phyloP scores from a whole-genome alignment of 2,329 filamentous ascomycete species.

The Rachicladosporium sp. region DNA sequence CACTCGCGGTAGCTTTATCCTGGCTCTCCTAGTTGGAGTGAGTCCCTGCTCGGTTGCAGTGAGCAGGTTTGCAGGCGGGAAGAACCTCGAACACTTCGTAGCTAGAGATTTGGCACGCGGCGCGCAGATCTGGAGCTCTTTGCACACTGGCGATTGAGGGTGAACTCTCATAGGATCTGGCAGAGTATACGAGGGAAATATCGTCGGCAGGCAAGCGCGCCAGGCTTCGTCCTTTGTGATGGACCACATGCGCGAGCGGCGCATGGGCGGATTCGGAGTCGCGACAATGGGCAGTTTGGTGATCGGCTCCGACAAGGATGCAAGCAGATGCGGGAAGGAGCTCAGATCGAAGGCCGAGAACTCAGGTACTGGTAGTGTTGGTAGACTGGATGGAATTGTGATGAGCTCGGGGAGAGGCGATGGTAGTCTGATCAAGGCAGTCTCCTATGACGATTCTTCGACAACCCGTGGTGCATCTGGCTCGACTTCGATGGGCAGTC shows the following conservation, averaged over 20 bases:
- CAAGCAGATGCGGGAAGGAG: slow-evolving; percentile 10
- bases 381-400: slow-evolving; percentile 10
- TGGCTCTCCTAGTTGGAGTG: slow-evolving; percentile 7
- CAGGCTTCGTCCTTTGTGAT: slow-evolving; percentile 12
- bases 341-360: slow-evolving; percentile 11
- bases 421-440: too few species aligned
- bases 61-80: slow-evolving; percentile 10
- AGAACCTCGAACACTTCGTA: slow-evolving; percentile 20
- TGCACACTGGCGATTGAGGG: slow-evolving; percentile 1
- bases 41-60: neutral
- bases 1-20: slow-evolving; percentile 12
- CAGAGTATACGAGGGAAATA: slow-evolving; percentile 18
- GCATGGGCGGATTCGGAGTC: slow-evolving; percentile 10
- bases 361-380: slow-evolving; percentile 15
- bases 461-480: too few species aligned
- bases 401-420: neutral
- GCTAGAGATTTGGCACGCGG: slow-evolving; percentile 6
- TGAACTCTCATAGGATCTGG: slow-evolving; percentile 10
- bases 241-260: slow-evolving; percentile 17
- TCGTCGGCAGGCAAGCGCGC: slow-evolving; percentile 13
- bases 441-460: too few species aligned
- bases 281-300: slow-evolving; percentile 5
- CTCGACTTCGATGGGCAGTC: too few species aligned
- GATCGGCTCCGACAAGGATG: slow-evolving; percentile 4
- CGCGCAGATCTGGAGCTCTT: slow-evolving; percentile 13